Base-by-base conservation (phyloP, 2,329 filamentous ascomycete species). In the Grosmannia penicillata region DNA sequence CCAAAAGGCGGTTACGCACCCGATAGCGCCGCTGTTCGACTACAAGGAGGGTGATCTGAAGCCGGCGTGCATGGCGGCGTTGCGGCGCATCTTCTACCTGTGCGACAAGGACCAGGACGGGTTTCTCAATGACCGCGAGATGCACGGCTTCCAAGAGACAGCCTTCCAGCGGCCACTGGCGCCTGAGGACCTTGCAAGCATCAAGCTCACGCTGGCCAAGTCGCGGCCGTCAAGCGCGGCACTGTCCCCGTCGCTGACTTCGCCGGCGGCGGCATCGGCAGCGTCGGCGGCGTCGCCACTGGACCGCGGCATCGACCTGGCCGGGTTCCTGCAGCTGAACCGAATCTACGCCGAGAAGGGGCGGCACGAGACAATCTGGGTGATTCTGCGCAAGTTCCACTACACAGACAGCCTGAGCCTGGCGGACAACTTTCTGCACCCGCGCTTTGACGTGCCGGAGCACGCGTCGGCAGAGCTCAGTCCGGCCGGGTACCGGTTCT, bases 281-380 rank as follows among this genome's bases (percentile, higher is more conserved):
- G n/a, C 35, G 19, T 3, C 17, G 29, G 4, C 0, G 66, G 70
- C 4, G 73, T 76, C 1, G 69, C 75, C 22, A 66, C 73, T 2
- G n/a, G 68, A 75, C 23, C 72, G 66, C 30, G 91, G 89, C 1
- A 82, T 98, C 47, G 81, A 87, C 45, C 72, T 83, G 47, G 70
- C 70, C 27, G 87, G 85, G 0, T 98, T 98, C 51, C 61, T 98
- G 35, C 75, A 89, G 47, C 64, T 98, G 28, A 96, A 96, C 62
- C 94, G 87, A 59, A 75, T 96, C 41, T 98, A 95, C 55, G 91
- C 87, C 0, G 89, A 96, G 55, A 96, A 96, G 56, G 91, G 91
- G 11, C 81, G 91, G 11, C 91, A 98, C 54, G 91, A 98, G 60
- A 98, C 91, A 0, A 91, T 96, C 31, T 98, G 91, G 91, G 86